Evolutionary conservation across 306 rosid species (phyloP).

Genomic region (Argentina anserina): DNA sequence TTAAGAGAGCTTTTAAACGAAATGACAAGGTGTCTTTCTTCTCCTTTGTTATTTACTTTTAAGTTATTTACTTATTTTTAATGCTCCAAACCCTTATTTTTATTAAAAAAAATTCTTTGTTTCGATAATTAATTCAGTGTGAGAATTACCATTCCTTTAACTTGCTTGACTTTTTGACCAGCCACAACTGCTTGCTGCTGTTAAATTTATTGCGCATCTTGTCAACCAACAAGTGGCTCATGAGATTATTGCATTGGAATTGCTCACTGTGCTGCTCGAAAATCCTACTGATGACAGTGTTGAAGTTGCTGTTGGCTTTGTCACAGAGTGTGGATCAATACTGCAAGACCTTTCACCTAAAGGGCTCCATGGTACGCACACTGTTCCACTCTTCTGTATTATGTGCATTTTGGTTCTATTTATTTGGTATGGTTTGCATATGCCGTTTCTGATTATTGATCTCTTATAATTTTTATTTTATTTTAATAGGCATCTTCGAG

Average conservation of each 20-base stretch:
- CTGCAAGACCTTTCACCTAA: conserved; percentile 84
- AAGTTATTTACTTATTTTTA: background rate
- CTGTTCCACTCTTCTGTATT: conserved; percentile 18
- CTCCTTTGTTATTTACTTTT: background rate
- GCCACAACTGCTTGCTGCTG: conserved; percentile 97
- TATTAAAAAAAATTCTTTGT: background rate
- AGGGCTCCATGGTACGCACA: conserved; percentile 82
- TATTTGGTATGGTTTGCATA: background rate
- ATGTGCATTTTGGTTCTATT: background rate
- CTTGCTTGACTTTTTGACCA: conserved; percentile 30
- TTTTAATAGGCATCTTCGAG: conserved; percentile 80
- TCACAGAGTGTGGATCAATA: conserved; percentile 81
- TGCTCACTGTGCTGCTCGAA: conserved; percentile 84
- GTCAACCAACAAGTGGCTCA: conserved; percentile 95
- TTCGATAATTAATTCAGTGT: background rate
- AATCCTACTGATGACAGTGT: conserved; percentile 93
- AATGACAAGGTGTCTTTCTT: conserved; percentile 70
- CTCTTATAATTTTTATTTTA: background rate
- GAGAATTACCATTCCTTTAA: background rate
- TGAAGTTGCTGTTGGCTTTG: conserved; percentile 99
- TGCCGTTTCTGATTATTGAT: background rate
- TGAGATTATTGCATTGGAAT: conserved; percentile 83
- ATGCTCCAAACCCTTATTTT: background rate
- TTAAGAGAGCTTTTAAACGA: conserved; percentile 87
- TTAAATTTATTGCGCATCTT: conserved; percentile 84